Conservation (phyloP, 2,329 filamentous ascomycete species). For the Colletotrichum sp. region DNA sequence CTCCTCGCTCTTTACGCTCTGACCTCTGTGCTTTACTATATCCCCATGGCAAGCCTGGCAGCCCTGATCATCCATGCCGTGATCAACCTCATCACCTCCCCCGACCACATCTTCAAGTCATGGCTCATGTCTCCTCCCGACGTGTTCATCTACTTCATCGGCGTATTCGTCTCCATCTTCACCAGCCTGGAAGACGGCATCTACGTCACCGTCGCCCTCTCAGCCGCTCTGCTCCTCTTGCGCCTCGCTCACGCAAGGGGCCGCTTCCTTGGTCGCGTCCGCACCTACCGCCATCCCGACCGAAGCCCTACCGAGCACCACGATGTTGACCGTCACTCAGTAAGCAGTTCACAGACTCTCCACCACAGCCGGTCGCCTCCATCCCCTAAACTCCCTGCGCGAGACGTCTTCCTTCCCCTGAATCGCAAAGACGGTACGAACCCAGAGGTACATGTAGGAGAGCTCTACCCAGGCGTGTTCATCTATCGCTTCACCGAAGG, state of each 20-base stretch:
- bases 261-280: constrained; percentile 47
- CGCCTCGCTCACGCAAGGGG: constrained; percentile 50
- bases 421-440: constrained; percentile 57
- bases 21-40: constrained; percentile 81
- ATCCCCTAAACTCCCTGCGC: not conserved
- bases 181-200: constrained; percentile 54
- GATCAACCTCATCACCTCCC: constrained; percentile 74
- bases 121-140: constrained; percentile 79
- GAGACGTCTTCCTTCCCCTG: constrained; percentile 49
- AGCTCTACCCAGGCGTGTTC: constrained; percentile 58
- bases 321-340: not conserved
- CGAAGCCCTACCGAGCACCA: constrained; percentile 14
- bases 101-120: constrained; percentile 76
- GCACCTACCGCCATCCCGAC: not conserved
- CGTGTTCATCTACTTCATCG: constrained; percentile 75
- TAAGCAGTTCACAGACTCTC: constrained; percentile 7
- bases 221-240: constrained; percentile 46
- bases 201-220: constrained; percentile 50
- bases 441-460: constrained; percentile 47
- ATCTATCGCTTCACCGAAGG: constrained; percentile 61
- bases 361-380: not conserved
- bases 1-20: constrained; percentile 79
- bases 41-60: constrained; percentile 72
- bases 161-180: constrained; percentile 64
- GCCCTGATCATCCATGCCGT: constrained; percentile 89